Evolutionary conservation across 225 moss, liverwort and hornwort species (phyloP), one percentile per base, ranked within the genome.

Genomic region (Ulota crispa): DNA sequence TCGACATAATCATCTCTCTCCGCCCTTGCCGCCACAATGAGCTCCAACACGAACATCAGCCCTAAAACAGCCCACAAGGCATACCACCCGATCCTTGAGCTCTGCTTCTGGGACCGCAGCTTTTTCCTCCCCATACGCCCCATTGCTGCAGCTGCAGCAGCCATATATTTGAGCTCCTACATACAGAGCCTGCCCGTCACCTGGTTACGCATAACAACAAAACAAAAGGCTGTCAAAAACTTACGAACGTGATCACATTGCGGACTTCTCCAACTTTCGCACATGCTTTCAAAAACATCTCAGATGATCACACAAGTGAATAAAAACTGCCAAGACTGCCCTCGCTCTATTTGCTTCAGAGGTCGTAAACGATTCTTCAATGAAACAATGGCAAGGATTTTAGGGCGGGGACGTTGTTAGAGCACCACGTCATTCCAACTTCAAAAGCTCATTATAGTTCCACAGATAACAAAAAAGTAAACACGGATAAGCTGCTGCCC

Each of bases 1-100:
- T 91, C 91, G 9, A 91, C 89, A 52, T 91, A 91, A 73, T 91
- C 91, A 5, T 85, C 76, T 61, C 91, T 91, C 76, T 91, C 89
- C 64, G 80, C 91, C 61, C 72, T 85, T 11, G 70, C 89, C 47
- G 79, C 85, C 64, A 79, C 91, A 63, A 91, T 32, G 79, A 91
- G 83, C 85, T 89, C 89, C 36, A 81, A 68, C 2, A 89, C 79
- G 43, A 89, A 50, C 53, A 91, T 28, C 14, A 91, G 85, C 78
- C 85, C 89, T 55, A 89, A 72, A 30, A 79, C 62, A 79, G 70
- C 81, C 68, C 75, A 83, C 50, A 87, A 56, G 14, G 73, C 83
- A 28, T 74, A 83, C 78, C 80, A 77, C 15, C 83, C 81, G 16
- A 83, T 68, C 72, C 78, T 81, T 63, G 67, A 63, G 41, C 85